Base-by-base conservation (phyloP, 805 yeast genomes). In the Ogataea paraovalis region DNA sequence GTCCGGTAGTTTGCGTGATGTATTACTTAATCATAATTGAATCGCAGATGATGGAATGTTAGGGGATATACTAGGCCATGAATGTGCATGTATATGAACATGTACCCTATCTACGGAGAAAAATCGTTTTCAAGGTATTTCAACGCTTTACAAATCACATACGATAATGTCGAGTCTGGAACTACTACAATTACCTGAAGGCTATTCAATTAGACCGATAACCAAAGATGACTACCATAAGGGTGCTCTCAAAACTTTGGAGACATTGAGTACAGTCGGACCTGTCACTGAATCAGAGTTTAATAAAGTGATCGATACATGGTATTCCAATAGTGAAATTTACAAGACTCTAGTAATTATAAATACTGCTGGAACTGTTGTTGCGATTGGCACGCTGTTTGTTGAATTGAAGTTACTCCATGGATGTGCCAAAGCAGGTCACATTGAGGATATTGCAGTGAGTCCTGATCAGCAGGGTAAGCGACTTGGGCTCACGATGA, bases 361-460 rank as follows among this genome's bases (percentile, higher is more conserved):
- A 10, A 75, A 83, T 55, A 62, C 60, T 0, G 54, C 64, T 0
- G 80, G 75, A 8, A 57, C 57, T 4, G 79, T 90, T 10, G 96
- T 87, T 0, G 97, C 95, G 3, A 80, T 90, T 0, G 98, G 98
- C 0, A 82, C 85, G 63, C 68, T 92, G 13, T 59, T 94, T 10
- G 71, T 94, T 7, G 99, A 92, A 65, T 76, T 75, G 43, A 92
- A 92, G 65, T 68, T 85, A 52, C 89, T 94, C 52, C 99, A 92
- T 67, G 79, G 71, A 36, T 82, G 94, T 64, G 95, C 96, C 0
- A 66, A 75, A 44, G 95, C 88, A 4, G 98, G 98, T 2, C 98
- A 92, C 68, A 85, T 92, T 53, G 99, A 92, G 61, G 99, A 92
- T 64, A 92, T 92, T 51, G 85, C 97, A 1, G 96, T 92, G 3